Conservation (phyloP, 2,329 filamentous ascomycete species). For the Claviceps citrina region DNA sequence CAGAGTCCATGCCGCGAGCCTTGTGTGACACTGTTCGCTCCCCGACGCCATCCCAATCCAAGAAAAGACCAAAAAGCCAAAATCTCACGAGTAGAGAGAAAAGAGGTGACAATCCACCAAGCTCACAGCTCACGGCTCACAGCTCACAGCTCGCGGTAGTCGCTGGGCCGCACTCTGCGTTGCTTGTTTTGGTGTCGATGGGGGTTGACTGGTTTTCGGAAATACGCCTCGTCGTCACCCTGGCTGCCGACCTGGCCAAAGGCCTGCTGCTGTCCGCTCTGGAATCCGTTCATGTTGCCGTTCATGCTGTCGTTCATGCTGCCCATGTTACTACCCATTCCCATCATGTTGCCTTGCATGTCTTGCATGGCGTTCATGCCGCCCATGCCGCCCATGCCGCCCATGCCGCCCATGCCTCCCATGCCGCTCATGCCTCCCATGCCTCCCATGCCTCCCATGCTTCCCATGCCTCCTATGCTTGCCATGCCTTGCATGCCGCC, state of each 20-base stretch:
- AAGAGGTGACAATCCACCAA: neutral
- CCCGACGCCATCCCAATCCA: neutral
- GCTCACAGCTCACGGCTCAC: constrained; percentile 50
- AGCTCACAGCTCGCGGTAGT: constrained; percentile 66
- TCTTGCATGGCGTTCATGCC: too few relatives aligned
- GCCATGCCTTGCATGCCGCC: constrained; percentile 11
- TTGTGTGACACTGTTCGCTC: neutral
- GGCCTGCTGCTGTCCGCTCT: constrained; percentile 22
- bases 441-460: neutral
- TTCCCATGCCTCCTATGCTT: neutral
- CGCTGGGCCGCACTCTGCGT: constrained; percentile 66
- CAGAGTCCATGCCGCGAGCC: neutral
- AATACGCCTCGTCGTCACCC: constrained; percentile 80
- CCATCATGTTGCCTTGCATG: constrained; percentile 5
- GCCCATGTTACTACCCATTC: neutral
- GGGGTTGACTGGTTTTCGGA: constrained; percentile 88
- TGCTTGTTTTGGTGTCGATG: constrained; percentile 75
- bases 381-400: constrained; percentile 8
- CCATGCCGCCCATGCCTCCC: constrained; percentile 13
- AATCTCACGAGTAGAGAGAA: neutral
- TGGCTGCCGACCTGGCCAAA: constrained; percentile 32
- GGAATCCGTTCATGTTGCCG: constrained; percentile 19
- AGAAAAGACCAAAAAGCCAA: neutral
- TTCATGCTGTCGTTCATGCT: constrained; percentile 9
- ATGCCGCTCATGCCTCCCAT: neutral